These are phyloP conservation scores for Haematococcus lacustris DNA, from an alignment of 139 green algal species.

Conservation along the genomic window DNA sequence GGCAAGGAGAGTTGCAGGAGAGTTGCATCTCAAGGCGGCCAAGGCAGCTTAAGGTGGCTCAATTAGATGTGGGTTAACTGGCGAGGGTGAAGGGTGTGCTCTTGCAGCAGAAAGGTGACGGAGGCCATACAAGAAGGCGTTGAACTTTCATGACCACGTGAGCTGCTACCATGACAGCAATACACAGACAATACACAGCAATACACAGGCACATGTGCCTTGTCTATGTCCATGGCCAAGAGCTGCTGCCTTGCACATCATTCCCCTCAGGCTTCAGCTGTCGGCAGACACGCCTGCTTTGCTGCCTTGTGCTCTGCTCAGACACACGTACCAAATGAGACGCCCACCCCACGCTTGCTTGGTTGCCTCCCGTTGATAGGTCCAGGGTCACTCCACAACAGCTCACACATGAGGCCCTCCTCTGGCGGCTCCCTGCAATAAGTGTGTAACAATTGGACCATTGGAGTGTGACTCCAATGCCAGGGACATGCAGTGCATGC, in stretches of 20 bases:
- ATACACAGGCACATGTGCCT: too few relatives aligned
- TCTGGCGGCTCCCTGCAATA: conserved; percentile 83
- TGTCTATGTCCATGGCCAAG: background rate
- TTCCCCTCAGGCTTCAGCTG: background rate
- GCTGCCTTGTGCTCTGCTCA: too few relatives aligned
- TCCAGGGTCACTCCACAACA: conserved; percentile 91
- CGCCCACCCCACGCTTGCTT: conserved; percentile 88
- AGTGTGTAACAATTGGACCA: background rate
- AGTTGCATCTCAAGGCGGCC: background rate
- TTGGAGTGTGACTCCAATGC: too few relatives aligned
- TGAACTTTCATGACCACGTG: too few relatives aligned
- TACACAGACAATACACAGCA: too few relatives aligned
- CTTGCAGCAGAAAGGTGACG: background rate
- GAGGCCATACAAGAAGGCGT: background rate
- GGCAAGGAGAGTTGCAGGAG: too few relatives aligned
- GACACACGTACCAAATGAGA: conserved; percentile 72
- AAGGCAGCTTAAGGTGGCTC: background rate
- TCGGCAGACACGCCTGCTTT: background rate
- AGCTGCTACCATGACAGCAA: too few relatives aligned
- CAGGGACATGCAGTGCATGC: background rate
- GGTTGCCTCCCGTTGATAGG: conserved; percentile 56
- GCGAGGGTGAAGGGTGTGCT: background rate
- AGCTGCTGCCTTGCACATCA: background rate
- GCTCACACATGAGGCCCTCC: conserved; percentile 93
- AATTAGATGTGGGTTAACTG: background rate